Evolutionary conservation across 176 grass and related monocot genomes (phyloP).

Genomic region (Triticum turgidum): DNA sequence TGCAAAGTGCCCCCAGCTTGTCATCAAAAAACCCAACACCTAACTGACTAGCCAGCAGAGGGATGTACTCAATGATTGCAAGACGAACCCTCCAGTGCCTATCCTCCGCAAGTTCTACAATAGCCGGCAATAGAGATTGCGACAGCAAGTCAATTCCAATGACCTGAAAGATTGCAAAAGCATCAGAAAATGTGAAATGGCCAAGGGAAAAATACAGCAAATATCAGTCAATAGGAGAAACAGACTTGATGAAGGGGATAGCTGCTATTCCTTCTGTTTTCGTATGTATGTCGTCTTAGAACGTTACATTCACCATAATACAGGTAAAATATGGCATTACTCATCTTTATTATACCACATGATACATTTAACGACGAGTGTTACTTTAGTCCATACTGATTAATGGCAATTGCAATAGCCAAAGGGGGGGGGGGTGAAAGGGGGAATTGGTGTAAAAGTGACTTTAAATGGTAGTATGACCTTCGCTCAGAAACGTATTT

Average conservation of each 20-base stretch:
- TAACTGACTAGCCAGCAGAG: conserved; percentile 86
- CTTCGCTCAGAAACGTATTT: no score
- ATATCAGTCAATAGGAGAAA: background rate
- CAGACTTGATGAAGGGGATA: background rate
- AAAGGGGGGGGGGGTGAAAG: background rate
- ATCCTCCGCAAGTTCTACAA: conserved; percentile 94
- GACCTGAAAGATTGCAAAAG: conserved; percentile 52
- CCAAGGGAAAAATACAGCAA: background rate
- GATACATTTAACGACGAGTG: background rate
- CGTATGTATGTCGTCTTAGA: background rate
- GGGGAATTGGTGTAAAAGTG: background rate
- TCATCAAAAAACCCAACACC: conserved; percentile 94
- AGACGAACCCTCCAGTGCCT: conserved; percentile 94
- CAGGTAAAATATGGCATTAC: background rate
- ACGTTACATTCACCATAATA: background rate
- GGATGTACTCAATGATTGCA: conserved; percentile 97
- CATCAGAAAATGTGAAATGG: background rate
- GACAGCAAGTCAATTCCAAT: conserved; percentile 95
- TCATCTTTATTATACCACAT: background rate
- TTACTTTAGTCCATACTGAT: background rate
- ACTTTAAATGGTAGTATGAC: no score
- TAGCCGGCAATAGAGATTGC: conserved; percentile 89
- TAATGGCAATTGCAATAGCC: background rate
- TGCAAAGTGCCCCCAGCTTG: conserved; percentile 91
- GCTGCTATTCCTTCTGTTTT: background rate